phyloP scores from a whole-genome alignment of 2,329 filamentous ascomycete genomes.

The Pleurostoma richardsiae region DNA sequence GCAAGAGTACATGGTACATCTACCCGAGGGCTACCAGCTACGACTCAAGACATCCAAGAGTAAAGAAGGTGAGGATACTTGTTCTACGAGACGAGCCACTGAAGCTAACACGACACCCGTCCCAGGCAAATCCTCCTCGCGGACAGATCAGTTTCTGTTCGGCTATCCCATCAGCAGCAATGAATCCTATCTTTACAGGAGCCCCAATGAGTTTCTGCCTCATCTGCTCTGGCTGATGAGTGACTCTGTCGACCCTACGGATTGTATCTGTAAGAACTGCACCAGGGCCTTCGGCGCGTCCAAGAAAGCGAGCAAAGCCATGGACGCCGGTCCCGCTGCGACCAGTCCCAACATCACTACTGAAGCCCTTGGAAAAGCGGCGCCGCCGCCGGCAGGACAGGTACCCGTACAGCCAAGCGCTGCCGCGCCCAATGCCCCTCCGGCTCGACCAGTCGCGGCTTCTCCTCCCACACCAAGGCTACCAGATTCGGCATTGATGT shows the following conservation, averaged over 20 bases:
- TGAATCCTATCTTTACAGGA: slow-evolving; percentile 46
- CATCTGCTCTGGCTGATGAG: slow-evolving; percentile 49
- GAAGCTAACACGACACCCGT: too few relatives aligned
- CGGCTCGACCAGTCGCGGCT: background rate
- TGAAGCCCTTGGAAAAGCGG: too few relatives aligned
- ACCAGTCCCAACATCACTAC: too few relatives aligned
- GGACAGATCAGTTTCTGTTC: too few relatives aligned
- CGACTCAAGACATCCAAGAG: slow-evolving; percentile 18
- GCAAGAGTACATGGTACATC: slow-evolving; percentile 13
- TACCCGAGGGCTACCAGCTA: slow-evolving; percentile 18
- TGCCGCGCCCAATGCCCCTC: too few relatives aligned
- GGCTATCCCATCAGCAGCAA: too few relatives aligned
- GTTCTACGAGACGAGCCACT: slow-evolving; percentile 30
- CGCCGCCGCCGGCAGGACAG: background rate
- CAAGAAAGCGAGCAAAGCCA: too few relatives aligned
- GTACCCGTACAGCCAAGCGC: background rate
- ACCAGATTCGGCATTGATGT: slow-evolving; percentile 8
- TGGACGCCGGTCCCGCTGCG: too few relatives aligned
- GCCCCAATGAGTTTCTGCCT: slow-evolving; percentile 46
- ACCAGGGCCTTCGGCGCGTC: background rate
- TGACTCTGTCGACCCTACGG: slow-evolving; percentile 37
- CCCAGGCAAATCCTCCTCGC: too few relatives aligned
- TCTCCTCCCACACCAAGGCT: background rate
- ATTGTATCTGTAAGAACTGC: slow-evolving; percentile 48
- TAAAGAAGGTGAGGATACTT: slow-evolving; percentile 35